phyloP scores from a whole-genome alignment of 345 rosid genomes.

The Psidium friedrichsthalianum region DNA sequence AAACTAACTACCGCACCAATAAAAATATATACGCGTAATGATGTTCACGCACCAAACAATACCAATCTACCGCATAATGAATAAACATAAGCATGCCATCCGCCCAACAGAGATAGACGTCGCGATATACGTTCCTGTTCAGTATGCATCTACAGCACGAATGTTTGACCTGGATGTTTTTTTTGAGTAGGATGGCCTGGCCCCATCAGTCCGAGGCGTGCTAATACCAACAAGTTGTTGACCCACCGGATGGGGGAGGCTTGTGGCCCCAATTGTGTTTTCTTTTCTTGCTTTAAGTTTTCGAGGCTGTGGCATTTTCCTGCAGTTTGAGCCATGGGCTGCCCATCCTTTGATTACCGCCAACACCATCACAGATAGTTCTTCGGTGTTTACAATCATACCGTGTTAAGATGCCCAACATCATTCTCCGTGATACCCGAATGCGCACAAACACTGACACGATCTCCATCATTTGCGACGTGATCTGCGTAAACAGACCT shows the following conservation, averaged over 20 bases:
- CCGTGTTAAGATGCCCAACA: neutral
- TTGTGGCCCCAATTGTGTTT: neutral
- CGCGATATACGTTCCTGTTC: neutral
- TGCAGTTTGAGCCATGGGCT: neutral
- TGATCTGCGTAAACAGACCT: neutral
- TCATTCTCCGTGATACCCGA: neutral
- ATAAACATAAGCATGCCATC: neutral
- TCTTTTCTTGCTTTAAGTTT: neutral
- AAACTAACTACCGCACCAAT: no score
- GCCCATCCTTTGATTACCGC: neutral
- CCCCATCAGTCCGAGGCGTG: neutral
- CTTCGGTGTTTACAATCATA: neutral
- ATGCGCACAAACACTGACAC: neutral
- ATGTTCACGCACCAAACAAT: neutral
- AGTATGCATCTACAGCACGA: neutral
- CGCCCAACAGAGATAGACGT: neutral
- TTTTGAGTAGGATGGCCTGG: neutral
- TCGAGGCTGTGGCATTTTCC: neutral
- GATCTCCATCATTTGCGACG: neutral
- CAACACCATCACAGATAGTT: neutral
- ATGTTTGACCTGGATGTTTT: neutral
- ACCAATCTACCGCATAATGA: no score
- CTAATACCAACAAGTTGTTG: neutral
- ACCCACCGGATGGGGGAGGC: neutral
- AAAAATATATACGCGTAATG: neutral